Evolutionary conservation across 805 yeast species (phyloP).

Genomic region (Schwanniomyces polymorphus): DNA sequence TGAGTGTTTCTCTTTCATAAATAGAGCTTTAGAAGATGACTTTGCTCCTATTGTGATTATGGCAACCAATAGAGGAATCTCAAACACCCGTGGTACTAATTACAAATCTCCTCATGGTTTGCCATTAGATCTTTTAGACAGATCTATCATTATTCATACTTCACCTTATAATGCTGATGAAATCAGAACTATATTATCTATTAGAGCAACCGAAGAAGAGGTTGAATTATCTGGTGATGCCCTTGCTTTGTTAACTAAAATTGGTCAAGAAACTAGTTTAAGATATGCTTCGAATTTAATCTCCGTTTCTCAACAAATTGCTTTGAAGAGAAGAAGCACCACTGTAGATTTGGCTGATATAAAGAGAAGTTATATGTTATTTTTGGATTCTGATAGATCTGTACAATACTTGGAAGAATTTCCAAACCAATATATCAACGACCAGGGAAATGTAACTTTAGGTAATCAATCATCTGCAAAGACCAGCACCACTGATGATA

Average conservation of each 20-base stretch:
- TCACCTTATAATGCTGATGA: conserved; percentile 76
- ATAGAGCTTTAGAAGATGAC: conserved; percentile 94
- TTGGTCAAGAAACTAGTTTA: conserved; percentile 85
- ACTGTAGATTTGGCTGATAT: conserved; percentile 77
- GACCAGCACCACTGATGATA: conserved; percentile 19
- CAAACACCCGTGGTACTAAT: conserved; percentile 91
- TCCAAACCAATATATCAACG: conserved; percentile 70
- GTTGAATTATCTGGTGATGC: conserved; percentile 83
- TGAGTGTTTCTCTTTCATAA: conserved; percentile 93
- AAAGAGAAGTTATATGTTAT: conserved; percentile 82
- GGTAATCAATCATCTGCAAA: conserved; percentile 22
- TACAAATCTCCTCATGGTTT: conserved; percentile 97
- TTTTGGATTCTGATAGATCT: conserved; percentile 86
- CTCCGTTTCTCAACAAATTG: conserved; percentile 84
- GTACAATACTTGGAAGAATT: conserved; percentile 79
- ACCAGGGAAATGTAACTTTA: conserved; percentile 69
- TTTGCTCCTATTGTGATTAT: conserved; percentile 95
- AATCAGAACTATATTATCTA: conserved; percentile 79
- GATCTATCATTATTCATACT: conserved; percentile 91
- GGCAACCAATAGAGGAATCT: conserved; percentile 97
- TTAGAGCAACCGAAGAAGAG: conserved; percentile 93
- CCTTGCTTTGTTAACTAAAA: conserved; percentile 80
- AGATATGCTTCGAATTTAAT: conserved; percentile 92
- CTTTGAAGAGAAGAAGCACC: conserved; percentile 73
- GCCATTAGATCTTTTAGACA: conserved; percentile 90